These are phyloP conservation scores for Ogataea neopini DNA, from an alignment of 805 yeast species.

Conservation along the genomic window DNA sequence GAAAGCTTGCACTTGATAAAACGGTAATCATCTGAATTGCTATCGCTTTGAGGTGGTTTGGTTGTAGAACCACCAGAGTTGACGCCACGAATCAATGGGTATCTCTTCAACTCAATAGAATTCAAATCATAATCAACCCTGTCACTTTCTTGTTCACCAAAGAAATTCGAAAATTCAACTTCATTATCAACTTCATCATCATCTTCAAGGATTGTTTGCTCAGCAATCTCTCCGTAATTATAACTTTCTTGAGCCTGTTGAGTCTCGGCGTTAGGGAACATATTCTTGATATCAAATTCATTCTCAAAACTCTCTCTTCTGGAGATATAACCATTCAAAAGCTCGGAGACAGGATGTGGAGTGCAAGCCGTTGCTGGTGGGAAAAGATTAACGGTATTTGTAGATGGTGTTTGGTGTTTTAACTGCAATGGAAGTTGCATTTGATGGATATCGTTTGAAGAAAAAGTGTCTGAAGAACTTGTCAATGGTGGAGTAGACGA, in stretches of 20 bases:
- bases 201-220: constrained; percentile 8
- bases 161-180: constrained; percentile 18
- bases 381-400: constrained; percentile 20
- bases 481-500: constrained; percentile 9
- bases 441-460: constrained; percentile 5
- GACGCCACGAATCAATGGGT: constrained; percentile 54
- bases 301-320: constrained; percentile 27
- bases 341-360: constrained; percentile 27
- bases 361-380: constrained; percentile 36
- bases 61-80: constrained; percentile 59
- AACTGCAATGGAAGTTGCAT: constrained; percentile 4
- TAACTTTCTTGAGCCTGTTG: constrained; percentile 2
- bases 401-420: background rate
- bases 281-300: constrained; percentile 22
- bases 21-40: constrained; percentile 27
- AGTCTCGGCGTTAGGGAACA: constrained; percentile 8
- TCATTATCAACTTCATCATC: constrained; percentile 19
- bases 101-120: constrained; percentile 26
- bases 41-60: constrained; percentile 49
- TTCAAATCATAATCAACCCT: constrained; percentile 9
- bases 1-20: constrained; percentile 49
- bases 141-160: constrained; percentile 6
- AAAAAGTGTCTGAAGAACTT: constrained; percentile 10
- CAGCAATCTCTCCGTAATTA: constrained; percentile 7
- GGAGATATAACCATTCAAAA: constrained; percentile 13